phyloP scores from a whole-genome alignment of 306 rosid genomes.

The Inga leiocalycina region DNA sequence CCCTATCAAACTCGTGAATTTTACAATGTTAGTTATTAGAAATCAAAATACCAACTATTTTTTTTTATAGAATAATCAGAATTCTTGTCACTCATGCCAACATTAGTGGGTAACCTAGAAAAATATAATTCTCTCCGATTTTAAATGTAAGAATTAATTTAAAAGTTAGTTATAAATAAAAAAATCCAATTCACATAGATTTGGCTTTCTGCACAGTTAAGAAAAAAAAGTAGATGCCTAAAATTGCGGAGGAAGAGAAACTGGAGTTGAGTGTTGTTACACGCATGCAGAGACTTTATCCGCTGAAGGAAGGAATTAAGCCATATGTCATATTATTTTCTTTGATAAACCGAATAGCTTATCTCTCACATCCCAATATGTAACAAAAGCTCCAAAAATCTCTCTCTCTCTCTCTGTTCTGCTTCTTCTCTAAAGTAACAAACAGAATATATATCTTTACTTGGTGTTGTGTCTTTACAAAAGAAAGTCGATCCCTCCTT shows the following conservation, averaged over 20 bases:
- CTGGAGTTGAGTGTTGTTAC: neutral
- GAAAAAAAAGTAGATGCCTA: no score
- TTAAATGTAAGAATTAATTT: no score
- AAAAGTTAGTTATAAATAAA: no score
- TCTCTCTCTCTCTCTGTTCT: neutral
- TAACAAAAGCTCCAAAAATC: neutral
- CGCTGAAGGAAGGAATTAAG: neutral
- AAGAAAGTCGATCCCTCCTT: slow-evolving; percentile 46
- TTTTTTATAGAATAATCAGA: no score
- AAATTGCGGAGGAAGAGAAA: neutral
- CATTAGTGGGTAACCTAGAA: no score
- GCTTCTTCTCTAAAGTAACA: neutral
- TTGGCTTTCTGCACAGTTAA: neutral
- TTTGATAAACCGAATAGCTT: neutral
- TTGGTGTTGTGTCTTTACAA: slow-evolving; percentile 55
- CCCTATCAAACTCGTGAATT: no score
- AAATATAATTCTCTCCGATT: no score
- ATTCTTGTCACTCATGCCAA: no score
- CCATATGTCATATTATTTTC: neutral
- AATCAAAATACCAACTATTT: no score
- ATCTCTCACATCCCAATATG: neutral
- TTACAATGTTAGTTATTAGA: no score
- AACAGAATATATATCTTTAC: slow-evolving; percentile 41
- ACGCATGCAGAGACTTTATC: neutral
- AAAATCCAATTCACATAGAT: no score